Evolutionary conservation across 2,329 filamentous ascomycete genomes (phyloP).

Genomic region (Exophiala sideris): DNA sequence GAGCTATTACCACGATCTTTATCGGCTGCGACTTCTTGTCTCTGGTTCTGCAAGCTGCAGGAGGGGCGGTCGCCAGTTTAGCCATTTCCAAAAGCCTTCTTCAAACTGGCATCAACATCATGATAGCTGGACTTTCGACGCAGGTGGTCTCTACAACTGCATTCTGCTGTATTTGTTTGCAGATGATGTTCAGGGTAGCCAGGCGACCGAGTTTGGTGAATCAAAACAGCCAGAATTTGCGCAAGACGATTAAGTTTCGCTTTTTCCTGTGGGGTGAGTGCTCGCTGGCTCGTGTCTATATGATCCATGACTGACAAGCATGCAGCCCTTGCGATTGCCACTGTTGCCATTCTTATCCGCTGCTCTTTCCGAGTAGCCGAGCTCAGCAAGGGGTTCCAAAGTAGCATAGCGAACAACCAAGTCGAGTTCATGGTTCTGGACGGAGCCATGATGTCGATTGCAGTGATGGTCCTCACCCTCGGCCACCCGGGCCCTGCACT

Average conservation of each 20-base stretch:
- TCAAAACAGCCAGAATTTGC: neutral
- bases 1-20: constrained; percentile 46
- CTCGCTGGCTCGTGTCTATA: too few relatives aligned
- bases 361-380: constrained; percentile 49
- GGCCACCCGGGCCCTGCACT: constrained; percentile 9
- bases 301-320: neutral
- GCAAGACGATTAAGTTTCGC: neutral
- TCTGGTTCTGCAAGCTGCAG: constrained; percentile 58
- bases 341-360: constrained; percentile 43
- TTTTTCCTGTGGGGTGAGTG: neutral
- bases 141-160: constrained; percentile 41
- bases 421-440: constrained; percentile 49
- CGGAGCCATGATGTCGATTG: constrained; percentile 46
- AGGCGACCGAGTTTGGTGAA: neutral
- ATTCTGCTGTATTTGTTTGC: constrained; percentile 50
- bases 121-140: constrained; percentile 60
- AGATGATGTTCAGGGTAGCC: neutral
- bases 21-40: constrained; percentile 62
- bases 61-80: constrained; percentile 54
- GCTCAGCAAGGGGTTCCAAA: constrained; percentile 44
- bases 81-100: constrained; percentile 38
- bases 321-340: constrained; percentile 29
- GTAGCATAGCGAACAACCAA: constrained; percentile 46
- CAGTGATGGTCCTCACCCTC: constrained; percentile 3
- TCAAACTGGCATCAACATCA: constrained; percentile 55